Base-by-base conservation (phyloP, 2,329 filamentous ascomycete species). In the Calonectria hongkongensis region DNA sequence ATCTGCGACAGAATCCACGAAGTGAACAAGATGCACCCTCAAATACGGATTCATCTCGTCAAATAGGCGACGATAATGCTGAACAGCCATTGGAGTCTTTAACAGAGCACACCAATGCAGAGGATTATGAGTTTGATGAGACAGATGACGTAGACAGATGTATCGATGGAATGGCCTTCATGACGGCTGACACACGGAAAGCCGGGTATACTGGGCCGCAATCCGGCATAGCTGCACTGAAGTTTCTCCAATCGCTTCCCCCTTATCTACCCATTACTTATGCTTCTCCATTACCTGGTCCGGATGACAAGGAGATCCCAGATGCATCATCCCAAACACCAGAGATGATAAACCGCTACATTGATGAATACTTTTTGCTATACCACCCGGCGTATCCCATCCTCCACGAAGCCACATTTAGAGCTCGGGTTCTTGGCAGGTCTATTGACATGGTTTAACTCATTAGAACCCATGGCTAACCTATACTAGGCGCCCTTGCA, bases 321-420 rank as follows among this genome's bases (percentile, higher is more conserved):
- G 41, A 45, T 5, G 15, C 41, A 45, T 45, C 41, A 6, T 45
- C 41, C 8, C 16, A 18, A 7, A 45, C 41, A 45, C 16, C 15
- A n/a, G 41, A 45, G 18, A 4, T 7, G 4, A n/a, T 45, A 45
- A n/a, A 45, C 18, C 15, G 41, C 41, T 45, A 45, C 8, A 74
- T 76, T 39, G 74, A 76, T 4, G 68, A 64, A 0, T 76, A 69
- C 18, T 76, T 76, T 5, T 47, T 65, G 3, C 67, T 75, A 15
- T 76, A 75, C 6, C 74, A 76, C 5, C 68, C 68, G 0, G 72
- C 68, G 0, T 74, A 69, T 12, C 74, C 74, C 4, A 72, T 76
- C 8, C 74, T 76, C 0, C 74, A 76, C 39, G 74, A 76, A 21
- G 71, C 74, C 6, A 76, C 74, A 2, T 76, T 76, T 21, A 48